Evolutionary conservation across 1,139 yeast species (phyloP).

Genomic region (Diutina ranongensis): DNA sequence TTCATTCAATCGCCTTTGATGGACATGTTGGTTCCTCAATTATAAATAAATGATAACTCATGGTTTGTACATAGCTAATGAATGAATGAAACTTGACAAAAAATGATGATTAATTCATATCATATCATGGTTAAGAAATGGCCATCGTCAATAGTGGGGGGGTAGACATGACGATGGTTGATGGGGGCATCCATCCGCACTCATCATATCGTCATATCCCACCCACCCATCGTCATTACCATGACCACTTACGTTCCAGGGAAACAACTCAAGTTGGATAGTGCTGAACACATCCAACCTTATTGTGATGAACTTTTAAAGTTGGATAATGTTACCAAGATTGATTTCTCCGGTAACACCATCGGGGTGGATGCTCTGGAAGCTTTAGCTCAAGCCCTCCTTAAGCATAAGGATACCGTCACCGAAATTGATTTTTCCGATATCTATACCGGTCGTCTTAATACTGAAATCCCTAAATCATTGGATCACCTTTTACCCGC

Average conservation of each 20-base stretch:
- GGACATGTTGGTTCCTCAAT: slow-evolving; percentile 76
- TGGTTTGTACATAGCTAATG: slow-evolving; percentile 6
- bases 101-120: too few relatives aligned
- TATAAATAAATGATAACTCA: slow-evolving; percentile 17
- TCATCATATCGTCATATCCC: neutral
- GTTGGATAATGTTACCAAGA: slow-evolving; percentile 32
- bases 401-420: slow-evolving; percentile 36
- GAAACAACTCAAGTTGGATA: slow-evolving; percentile 64
- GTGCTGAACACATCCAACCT: slow-evolving; percentile 61
- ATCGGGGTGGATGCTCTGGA: slow-evolving; percentile 84
- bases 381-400: slow-evolving; percentile 52
- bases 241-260: slow-evolving; percentile 25
- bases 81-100: neutral
- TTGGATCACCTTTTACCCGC: slow-evolving; percentile 64
- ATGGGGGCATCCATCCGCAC: neutral
- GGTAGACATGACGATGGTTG: neutral
- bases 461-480: slow-evolving; percentile 87
- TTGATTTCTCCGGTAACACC: slow-evolving; percentile 88
- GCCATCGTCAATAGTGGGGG: too few relatives aligned
- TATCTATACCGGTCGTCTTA: slow-evolving; percentile 85
- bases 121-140: too few relatives aligned
- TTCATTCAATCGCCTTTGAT: slow-evolving; percentile 68
- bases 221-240: too few relatives aligned
- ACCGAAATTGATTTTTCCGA: slow-evolving; percentile 77
- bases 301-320: slow-evolving; percentile 42